Evolutionary conservation across 2,329 filamentous ascomycete genomes (phyloP), one percentile per base, ranked within the genome.

Genomic region (Arachnomyces sp.): DNA sequence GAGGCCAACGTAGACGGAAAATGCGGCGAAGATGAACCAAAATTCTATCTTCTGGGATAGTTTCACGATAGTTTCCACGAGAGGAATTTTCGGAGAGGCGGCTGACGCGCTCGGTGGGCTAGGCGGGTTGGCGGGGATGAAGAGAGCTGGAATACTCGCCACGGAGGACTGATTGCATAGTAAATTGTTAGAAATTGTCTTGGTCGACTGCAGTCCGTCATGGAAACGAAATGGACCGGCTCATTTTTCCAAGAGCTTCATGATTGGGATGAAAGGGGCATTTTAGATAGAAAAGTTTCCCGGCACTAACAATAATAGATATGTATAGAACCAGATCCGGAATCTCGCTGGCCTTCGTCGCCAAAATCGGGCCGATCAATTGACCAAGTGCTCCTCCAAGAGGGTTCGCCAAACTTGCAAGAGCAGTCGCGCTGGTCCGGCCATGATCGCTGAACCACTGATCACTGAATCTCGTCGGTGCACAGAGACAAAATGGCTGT

Each of bases 381-480:
- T 96, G 87, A 3, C 87, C 90, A 36, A 95, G 67, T 5, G 90
- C 90, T 15, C 84, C 89, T 11, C 90, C 90, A 38, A 96, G 75
- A 0, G 90, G 90, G 61, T 95, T 96, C 3, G 90, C 86, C 43
- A 96, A 66, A 44, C 81, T 89, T 15, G 83, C 82, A 28, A 95
- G 56, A 1, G 90, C 92, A 1, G 90, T 96, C 13, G 90, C 90
- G 39, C 84, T 82, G 9, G 95, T 85, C 40, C 92, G 78, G 6
- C 89, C 90, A 8, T 72, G 69, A 52, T 84, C 81, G 2, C 86
- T 89, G 65, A 96, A 96, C 92, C 92, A 96, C 44, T 95, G 69
- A 59, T 95, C 89, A 40, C 86, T 92, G 64, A 94, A 98, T 46
- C 86, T 74, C 0, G 92, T 90, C 1, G 92, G 90, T 0, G 90